Base-by-base conservation (phyloP, 169 alveolate genomes). In the Plasmodium chabaudi region DNA sequence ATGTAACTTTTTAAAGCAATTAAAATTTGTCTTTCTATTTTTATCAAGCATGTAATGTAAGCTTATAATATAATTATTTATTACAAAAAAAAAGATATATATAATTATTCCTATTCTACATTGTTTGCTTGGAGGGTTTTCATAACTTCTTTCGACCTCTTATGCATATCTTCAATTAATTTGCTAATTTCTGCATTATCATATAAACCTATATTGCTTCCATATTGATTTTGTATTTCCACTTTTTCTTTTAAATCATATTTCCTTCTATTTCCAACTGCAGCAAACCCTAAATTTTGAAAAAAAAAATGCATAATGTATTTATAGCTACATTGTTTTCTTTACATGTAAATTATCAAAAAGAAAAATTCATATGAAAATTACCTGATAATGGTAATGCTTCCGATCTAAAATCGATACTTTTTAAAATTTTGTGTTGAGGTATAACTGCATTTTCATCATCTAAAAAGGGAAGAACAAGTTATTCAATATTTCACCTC, bases 361-460 rank as follows among this genome's bases (percentile, higher is more conserved):
- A 34, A 34, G 4, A 2, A 34, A 34, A 34, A 34, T 34, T 34
- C 42, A 34, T 34, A 34, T 34, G 1, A 56, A 25, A 86, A 69
- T 7, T 72, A 94, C 96, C 96, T 63, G 96, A 89, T 44, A 87
- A 87, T 46, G 96, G 96, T 51, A 94, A 91, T 5, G 93, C 94
- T 61, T 94, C 95, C n/a, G 96, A 94, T 27, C 96, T 77, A 27
- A 94, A 89, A 65, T 94, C 96, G 44, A 94, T 65, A 6, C 55
- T 57, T 47, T 79, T 64, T 59, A 51, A 44, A 6, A 44, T 63
- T 17, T 94, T 92, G 69, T 92, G 94, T 72, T 94, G 91, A 19
- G 93, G 94, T 44, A 92, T 72, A 25, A 79, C 63, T n/a, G 89
- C 89, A 17, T 59, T 44, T 64, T 79, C 82, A 25, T 79, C 56